Conservation (phyloP, 345 rosid genomes). For the Linum usitatissimum region DNA sequence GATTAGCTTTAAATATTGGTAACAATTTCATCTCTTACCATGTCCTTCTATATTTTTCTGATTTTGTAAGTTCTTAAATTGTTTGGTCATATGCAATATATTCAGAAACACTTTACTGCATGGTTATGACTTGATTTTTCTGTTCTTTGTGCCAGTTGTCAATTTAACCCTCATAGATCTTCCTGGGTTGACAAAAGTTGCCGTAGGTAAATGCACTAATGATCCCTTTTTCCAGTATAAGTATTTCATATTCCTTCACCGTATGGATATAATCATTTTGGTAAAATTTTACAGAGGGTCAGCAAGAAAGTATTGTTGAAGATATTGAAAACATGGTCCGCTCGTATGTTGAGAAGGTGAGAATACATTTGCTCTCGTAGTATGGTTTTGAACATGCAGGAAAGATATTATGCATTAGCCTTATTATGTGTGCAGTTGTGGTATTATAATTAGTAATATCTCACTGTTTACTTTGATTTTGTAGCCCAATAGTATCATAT, state of each 20-base stretch:
- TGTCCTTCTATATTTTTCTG: not conserved
- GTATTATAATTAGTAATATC: not conserved
- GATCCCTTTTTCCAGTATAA: slow-evolving; percentile 5
- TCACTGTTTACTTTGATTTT: slow-evolving; percentile 17
- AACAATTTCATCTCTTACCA: not conserved
- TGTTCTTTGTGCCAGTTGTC: slow-evolving; percentile 56
- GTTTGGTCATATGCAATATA: not conserved
- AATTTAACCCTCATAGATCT: slow-evolving; percentile 95
- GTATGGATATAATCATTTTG: slow-evolving; percentile 7
- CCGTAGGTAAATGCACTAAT: slow-evolving; percentile 64
- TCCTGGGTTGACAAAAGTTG: slow-evolving; percentile 99
- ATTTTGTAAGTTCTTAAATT: not conserved
- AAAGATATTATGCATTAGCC: not conserved
- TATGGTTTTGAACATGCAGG: not conserved
- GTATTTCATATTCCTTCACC: not conserved
- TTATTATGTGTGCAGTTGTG: not conserved
- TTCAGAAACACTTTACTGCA: slow-evolving; percentile 2
- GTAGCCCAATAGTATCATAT: slow-evolving; percentile 95
- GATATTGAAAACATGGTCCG: slow-evolving; percentile 99
- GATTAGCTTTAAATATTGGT: not conserved
- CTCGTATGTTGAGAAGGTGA: slow-evolving; percentile 93
- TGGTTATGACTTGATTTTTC: slow-evolving; percentile 11
- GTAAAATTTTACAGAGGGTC: slow-evolving; percentile 68
- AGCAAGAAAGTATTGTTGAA: slow-evolving; percentile 70
- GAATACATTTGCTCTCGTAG: not conserved